A percentile compares a stretch with the other conserved stretches of the same genome.
These are phyloP conservation scores for Patellaria atrata DNA, from an alignment of 495 filamentous ascomycete species.

Conservation along the genomic window DNA sequence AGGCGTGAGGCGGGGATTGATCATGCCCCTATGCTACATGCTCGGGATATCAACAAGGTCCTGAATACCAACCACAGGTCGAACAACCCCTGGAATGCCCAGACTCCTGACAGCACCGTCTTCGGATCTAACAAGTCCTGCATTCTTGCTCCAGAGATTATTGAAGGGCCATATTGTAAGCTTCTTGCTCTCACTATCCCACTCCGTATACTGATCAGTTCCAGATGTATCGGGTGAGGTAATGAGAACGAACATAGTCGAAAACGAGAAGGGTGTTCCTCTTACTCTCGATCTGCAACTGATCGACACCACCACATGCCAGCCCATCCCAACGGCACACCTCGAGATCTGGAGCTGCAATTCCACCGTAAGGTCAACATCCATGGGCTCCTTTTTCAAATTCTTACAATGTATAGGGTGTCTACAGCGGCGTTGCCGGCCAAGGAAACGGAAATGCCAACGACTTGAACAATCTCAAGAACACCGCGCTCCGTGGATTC, in stretches of 20 bases:
- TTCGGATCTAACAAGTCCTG: slow-evolving; percentile 13
- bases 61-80: slow-evolving; percentile 10
- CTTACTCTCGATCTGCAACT: slow-evolving; percentile 46
- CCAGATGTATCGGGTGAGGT: slow-evolving; percentile 28
- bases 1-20: slow-evolving; percentile 8
- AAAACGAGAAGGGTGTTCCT: slow-evolving; percentile 40
- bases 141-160: slow-evolving; percentile 18
- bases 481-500: slow-evolving; percentile 37
- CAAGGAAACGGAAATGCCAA: slow-evolving; percentile 5
- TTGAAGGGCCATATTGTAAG: slow-evolving; percentile 20
- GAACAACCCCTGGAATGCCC: background rate
- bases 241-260: slow-evolving; percentile 37
- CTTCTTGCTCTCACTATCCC: background rate
- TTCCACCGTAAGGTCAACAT: slow-evolving; percentile 27
- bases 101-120: slow-evolving; percentile 5
- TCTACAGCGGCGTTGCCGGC: slow-evolving; percentile 32
- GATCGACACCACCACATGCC: slow-evolving; percentile 43
- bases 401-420: slow-evolving; percentile 23
- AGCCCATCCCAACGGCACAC: slow-evolving; percentile 36
- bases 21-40: slow-evolving; percentile 3
- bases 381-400: background rate
- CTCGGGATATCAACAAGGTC: slow-evolving; percentile 5
- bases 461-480: slow-evolving; percentile 29
- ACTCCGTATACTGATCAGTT: background rate
- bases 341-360: slow-evolving; percentile 48